Evolutionary conservation across 371 early-diverging fungal species (phyloP), one percentile per base, ranked within the genome.

Genomic region (Chytridiales sp.): DNA sequence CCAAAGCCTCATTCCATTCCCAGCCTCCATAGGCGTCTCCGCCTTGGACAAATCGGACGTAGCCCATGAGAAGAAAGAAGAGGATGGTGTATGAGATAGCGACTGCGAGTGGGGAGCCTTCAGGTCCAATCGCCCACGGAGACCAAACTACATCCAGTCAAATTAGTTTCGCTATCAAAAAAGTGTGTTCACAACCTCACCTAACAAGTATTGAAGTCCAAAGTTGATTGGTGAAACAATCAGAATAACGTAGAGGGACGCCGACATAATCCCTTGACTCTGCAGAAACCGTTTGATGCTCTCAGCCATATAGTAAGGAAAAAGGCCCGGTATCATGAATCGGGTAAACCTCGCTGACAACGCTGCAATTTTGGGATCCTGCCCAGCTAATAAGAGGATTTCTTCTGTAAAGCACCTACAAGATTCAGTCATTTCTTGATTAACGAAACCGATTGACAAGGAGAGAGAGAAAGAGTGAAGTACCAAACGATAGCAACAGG

Each of bases 251-350:
- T 72, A 80, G 26, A 92, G 87, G 19, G 83, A 79, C 2, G 92
- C 92, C 26, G 85, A 77, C 91, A 93, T 91, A 64, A 88, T 74
- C 4, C 89, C 88, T 75, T 92, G 92, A 1, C 90, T 87, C 67
- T 91, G 89, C 22, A 91, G 72, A 50, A 80, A 92, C 48, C 87
- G 79, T 63, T 87, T 87, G 34, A 90, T 69, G 60, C 88, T 87
- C 63, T 92, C 90, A 66, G 87, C 85, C 26, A 75, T 76, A 61
- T 92, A 73, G 69, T 78, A 85, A 0, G 93, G 89, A 21, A 88
- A 84, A 11, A 85, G 82, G 0, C 90, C 88, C 15, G 83, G 77
- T 44, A 93, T 61, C 41, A 88, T 76, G 39, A 77, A 86, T 0
- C 78, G 63, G 42, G 90, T 70, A 69, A 85, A 96, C 31, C 72